Evolutionary conservation across 2,329 filamentous ascomycete genomes (phyloP), one percentile per base, ranked within the genome.

Genomic region (Penicillium decumbens): DNA sequence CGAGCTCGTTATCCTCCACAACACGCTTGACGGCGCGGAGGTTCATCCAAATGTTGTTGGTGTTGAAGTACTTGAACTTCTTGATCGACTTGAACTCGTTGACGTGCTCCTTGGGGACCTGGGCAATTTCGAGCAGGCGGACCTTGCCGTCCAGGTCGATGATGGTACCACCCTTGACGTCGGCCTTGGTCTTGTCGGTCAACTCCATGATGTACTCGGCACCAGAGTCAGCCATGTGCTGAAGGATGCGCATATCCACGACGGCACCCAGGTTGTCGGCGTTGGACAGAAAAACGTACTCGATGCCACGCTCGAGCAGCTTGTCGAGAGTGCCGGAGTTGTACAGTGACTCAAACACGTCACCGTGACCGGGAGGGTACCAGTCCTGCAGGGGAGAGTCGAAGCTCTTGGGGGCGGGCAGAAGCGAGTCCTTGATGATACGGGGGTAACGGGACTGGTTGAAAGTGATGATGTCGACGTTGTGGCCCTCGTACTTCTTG

Each of bases 51-150:
- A 98, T 96, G 83, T 98, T 98, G 88, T 98, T 98, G 76, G 93
- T 98, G 84, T 98, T 98, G 87, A 98, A 98, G 85, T 98, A 98
- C 83, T 95, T 96, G 87, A 98, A 98, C 83, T 98, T 98, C 87
- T 98, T 98, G 82, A 98, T 98, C 42, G 91, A 96, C 85, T 98
- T 98, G 89, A 98, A 98, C 79, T 98, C 93, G 78, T 98, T 97
- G 73, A 93, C 89, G 77, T 98, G 93, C 80, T 98, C 89, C 84
- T 97, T 98, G 76, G 93, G 93, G 30, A 98, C 93, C 80, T 98
- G 93, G 12, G 93, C 93, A 66, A 98, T 96, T 80, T 98, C 93
- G 45, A 98, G 87, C 61, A 98, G 87, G 69, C 93, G 91, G 63
- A 95, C 92, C 50, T 88, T 91, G 67, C 92, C 92, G 72, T 98